Percentiles rank a stretch among this genome's conserved stretches.
Conservation (phyloP, 2,329 filamentous ascomycete genomes). For the Sordariomycetes sp. region DNA sequence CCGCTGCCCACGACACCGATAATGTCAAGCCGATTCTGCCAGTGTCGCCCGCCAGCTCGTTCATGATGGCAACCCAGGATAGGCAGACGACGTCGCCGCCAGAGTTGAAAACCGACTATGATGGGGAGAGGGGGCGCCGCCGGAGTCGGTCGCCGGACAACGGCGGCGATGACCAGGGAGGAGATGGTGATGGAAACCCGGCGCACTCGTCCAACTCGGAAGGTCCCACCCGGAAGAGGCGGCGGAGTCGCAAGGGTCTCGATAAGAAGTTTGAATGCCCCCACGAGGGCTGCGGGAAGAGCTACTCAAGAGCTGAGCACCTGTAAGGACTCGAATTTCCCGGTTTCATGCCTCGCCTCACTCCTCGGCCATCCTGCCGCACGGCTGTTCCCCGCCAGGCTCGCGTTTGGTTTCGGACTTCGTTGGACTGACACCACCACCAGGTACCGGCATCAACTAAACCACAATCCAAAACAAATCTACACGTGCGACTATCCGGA, state of each 20-base stretch:
- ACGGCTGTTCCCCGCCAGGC: neutral
- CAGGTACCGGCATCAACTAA: slow-evolving; percentile 81
- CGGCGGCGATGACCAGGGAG: slow-evolving; percentile 25
- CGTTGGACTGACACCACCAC: neutral
- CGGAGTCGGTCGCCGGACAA: slow-evolving; percentile 28
- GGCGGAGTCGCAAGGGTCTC: slow-evolving; percentile 62
- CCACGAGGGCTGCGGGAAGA: slow-evolving; percentile 81
- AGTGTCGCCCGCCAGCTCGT: slow-evolving; percentile 22
- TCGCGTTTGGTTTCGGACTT: neutral
- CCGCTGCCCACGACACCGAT: slow-evolving; percentile 1
- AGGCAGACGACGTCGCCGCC: slow-evolving; percentile 22
- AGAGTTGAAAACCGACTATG: slow-evolving; percentile 24
- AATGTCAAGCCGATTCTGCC: slow-evolving; percentile 18
- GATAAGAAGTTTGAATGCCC: slow-evolving; percentile 79
- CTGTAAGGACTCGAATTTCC: slow-evolving; percentile 42
- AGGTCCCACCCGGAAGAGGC: slow-evolving; percentile 43
- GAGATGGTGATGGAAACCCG: slow-evolving; percentile 18
- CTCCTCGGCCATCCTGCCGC: neutral
- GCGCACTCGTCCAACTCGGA: slow-evolving; percentile 37
- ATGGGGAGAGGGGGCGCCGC: slow-evolving; percentile 23
- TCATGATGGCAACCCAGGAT: slow-evolving; percentile 25
- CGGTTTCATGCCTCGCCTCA: neutral
- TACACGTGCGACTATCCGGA: slow-evolving; percentile 88
- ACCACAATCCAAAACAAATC: slow-evolving; percentile 91
- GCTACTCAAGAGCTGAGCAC: slow-evolving; percentile 92